These are phyloP conservation scores for Metschnikowia cubensis DNA, from an alignment of 805 yeast species.

Conservation along the genomic window DNA sequence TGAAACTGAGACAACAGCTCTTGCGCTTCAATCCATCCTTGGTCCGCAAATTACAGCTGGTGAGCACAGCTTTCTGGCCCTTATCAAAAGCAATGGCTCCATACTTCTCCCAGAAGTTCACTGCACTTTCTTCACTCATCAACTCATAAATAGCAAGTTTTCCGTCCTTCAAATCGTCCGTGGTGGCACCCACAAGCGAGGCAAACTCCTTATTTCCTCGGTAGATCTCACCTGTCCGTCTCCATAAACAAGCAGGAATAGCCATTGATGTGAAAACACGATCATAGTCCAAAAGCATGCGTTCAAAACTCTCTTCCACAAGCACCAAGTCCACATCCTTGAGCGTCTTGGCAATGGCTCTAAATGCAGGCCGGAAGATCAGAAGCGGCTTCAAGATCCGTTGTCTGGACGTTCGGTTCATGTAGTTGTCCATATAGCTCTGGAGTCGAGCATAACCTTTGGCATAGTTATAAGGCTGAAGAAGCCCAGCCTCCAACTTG, in stretches of 20 bases:
- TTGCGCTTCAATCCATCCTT: conserved; percentile 75
- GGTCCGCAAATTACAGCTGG: conserved; percentile 83
- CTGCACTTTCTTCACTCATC: conserved; percentile 94
- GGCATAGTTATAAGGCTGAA: conserved; percentile 91
- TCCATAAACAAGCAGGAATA: conserved; percentile 95
- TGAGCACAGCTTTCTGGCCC: conserved; percentile 90
- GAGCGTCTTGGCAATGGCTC: conserved; percentile 86
- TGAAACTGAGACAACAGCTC: conserved; percentile 90
- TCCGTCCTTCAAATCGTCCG: conserved; percentile 90
- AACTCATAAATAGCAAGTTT: conserved; percentile 87
- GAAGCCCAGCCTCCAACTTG: conserved; percentile 85
- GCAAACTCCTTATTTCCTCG: conserved; percentile 97
- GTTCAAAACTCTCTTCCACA: conserved; percentile 91
- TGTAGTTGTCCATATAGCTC: conserved; percentile 86
- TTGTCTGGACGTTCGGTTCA: conserved; percentile 79
- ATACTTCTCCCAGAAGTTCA: conserved; percentile 95
- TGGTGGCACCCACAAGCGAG: conserved; percentile 79
- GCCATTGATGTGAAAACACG: conserved; percentile 97
- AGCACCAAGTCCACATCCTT: conserved; percentile 87
- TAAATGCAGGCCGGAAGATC: conserved; percentile 84
- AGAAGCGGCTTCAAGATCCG: conserved; percentile 82
- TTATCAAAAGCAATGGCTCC: conserved; percentile 95
- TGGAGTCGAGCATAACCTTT: conserved; percentile 89
- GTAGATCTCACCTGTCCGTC: conserved; percentile 94
- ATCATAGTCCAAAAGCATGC: conserved; percentile 90